Base-by-base conservation (phyloP, 768 basidiomycete species). In the Pulveroboletus sp. region DNA sequence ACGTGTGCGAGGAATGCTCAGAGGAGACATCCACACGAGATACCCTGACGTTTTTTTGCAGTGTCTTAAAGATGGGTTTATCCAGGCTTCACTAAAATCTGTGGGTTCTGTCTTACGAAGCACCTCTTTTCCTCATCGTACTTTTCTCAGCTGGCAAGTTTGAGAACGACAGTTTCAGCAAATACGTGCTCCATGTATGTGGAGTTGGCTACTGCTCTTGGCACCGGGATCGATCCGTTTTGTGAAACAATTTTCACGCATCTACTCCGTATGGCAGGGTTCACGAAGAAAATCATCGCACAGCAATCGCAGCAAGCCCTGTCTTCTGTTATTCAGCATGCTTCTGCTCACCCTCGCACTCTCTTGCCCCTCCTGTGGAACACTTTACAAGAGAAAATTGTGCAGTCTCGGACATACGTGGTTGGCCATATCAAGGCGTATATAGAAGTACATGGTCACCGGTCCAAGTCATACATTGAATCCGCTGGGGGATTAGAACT, bases 231-330 rank as follows among this genome's bases (percentile, higher is more conserved):
- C 39, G 94, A 98, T 63, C 84, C 84, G 0, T 81, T 87, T 59
- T 85, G 85, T 61, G 97, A 98, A 41, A 65, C 75, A 2, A 61
- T 97, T 4, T 74, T 92, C 50, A 77, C 79, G n/a, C 79, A 86
- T 59, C 77, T 94, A 12, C 74, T 94, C 35, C 84, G 83, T 53
- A 87, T 98, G 89, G 82, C 89, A 24, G 84, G 83, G 8, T 84
- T 90, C 46, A 97, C 94, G 27, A 99, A 99, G 70, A 95, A 94
- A 66, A 84, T 97, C 40, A 80, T 83, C 20, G 91, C 88, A 5
- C 85, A 91, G 47, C 86, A 86, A 50, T 90, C 94, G 1, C 97
- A 97, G 64, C 72, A 77, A 2, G 75, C 82, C 2, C 78, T 90
- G 9, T 75, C 76, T 2, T 68, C 75, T n/a, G 72, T 97, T 50